Conservation (phyloP, 768 basidiomycete species). For the Collybia sordida region DNA sequence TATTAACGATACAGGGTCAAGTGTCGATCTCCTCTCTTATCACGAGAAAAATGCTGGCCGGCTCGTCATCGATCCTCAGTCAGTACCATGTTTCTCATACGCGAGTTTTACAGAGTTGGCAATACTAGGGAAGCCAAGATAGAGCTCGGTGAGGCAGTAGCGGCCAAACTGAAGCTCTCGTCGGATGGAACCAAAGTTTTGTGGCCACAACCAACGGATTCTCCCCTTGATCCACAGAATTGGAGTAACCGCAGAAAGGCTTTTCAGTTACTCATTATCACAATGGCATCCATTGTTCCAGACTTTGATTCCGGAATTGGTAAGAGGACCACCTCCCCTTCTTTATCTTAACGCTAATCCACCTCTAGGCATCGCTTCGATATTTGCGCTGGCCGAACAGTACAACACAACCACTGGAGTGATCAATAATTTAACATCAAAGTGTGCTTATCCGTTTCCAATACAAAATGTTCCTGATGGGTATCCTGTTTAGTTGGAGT, state of each 20-base stretch:
- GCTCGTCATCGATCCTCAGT: slow-evolving; percentile 63
- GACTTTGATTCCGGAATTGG: slow-evolving; percentile 71
- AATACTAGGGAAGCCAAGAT: slow-evolving; percentile 53
- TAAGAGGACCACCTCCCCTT: slow-evolving; percentile 16
- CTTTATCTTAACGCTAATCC: neutral
- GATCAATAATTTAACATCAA: slow-evolving; percentile 65
- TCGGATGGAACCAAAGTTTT: slow-evolving; percentile 57
- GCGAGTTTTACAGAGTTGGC: neutral
- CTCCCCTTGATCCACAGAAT: slow-evolving; percentile 66
- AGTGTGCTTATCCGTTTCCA: slow-evolving; percentile 24
- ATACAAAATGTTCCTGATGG: neutral
- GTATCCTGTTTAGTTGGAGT: slow-evolving; percentile 47
- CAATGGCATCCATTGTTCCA: slow-evolving; percentile 63
- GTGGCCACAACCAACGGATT: slow-evolving; percentile 69
- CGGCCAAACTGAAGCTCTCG: slow-evolving; percentile 55
- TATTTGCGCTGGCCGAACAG: slow-evolving; percentile 58
- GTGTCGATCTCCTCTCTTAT: slow-evolving; percentile 37
- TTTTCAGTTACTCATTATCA: slow-evolving; percentile 58
- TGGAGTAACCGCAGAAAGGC: slow-evolving; percentile 56
- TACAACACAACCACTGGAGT: slow-evolving; percentile 53
- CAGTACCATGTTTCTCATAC: slow-evolving; percentile 16
- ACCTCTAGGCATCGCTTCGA: slow-evolving; percentile 52
- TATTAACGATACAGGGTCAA: slow-evolving; percentile 14
- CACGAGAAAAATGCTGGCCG: slow-evolving; percentile 59
- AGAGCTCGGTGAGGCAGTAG: slow-evolving; percentile 59